Conservation (phyloP, 495 filamentous ascomycete species). For the Trichocladium uniseriatum region DNA sequence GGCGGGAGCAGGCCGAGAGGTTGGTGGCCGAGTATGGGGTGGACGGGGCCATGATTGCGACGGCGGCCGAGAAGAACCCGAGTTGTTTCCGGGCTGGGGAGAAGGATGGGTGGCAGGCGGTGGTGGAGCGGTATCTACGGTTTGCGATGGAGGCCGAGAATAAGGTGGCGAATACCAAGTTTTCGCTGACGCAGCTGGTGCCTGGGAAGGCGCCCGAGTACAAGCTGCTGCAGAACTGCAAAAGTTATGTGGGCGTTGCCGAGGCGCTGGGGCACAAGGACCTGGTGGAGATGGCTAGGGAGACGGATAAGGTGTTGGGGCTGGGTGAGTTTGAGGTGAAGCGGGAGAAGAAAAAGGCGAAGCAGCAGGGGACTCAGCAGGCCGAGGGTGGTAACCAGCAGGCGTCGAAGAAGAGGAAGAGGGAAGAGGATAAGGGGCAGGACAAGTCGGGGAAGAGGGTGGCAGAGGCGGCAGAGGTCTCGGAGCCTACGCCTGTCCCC, state of each 20-base stretch:
- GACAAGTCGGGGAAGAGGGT: background rate
- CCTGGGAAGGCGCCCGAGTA: conserved; percentile 63
- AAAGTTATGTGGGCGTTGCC: conserved; percentile 57
- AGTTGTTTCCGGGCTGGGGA: conserved; percentile 64
- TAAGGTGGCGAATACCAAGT: conserved; percentile 85
- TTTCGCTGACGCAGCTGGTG: conserved; percentile 70
- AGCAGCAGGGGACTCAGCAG: background rate
- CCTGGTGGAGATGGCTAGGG: conserved; percentile 46
- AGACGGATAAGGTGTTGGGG: conserved; percentile 55
- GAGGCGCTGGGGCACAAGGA: conserved; percentile 49
- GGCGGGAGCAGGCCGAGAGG: conserved; percentile 53
- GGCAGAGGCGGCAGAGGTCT: background rate
- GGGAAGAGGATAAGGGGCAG: conserved; percentile 2
- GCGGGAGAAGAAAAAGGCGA: conserved; percentile 1
- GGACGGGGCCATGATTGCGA: conserved; percentile 96
- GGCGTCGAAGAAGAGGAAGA: conserved; percentile 16
- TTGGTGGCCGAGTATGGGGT: conserved; percentile 67
- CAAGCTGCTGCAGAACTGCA: conserved; percentile 44
- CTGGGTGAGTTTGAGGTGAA: conserved; percentile 27
- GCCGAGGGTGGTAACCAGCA: background rate
- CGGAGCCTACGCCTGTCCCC: background rate
- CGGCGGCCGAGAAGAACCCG: conserved; percentile 76
- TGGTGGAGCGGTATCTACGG: conserved; percentile 64
- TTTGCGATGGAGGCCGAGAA: conserved; percentile 69
- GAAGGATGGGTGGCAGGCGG: conserved; percentile 60